phyloP scores from a whole-genome alignment of 805 yeast genomes.

The Candida corydali region DNA sequence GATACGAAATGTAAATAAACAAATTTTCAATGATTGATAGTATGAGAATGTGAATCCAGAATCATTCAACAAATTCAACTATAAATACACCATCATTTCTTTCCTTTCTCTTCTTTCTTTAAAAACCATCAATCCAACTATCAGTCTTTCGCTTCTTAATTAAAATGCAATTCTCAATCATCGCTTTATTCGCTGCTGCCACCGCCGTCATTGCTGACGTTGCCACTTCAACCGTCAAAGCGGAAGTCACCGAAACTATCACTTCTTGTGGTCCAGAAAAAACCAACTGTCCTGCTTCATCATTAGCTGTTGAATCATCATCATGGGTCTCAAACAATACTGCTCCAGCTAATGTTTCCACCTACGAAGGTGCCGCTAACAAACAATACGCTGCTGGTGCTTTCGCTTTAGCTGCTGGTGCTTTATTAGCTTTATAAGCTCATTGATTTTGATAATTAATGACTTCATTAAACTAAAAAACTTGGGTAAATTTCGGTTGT shows the following conservation, averaged over 20 bases:
- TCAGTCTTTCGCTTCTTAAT: conserved; percentile 26
- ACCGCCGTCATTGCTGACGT: conserved; percentile 26
- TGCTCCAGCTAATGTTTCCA: conserved; percentile 28
- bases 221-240: conserved; percentile 27
- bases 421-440: conserved; percentile 57
- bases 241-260: conserved; percentile 33
- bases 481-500: conserved; percentile 1
- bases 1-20: too few relatives aligned
- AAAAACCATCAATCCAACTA: conserved; percentile 22
- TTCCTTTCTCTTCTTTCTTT: conserved; percentile 13
- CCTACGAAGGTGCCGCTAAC: conserved; percentile 37
- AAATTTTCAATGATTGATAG: too few relatives aligned
- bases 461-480: too few relatives aligned
- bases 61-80: too few relatives aligned
- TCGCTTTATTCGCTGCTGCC: conserved; percentile 33
- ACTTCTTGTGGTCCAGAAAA: conserved; percentile 44
- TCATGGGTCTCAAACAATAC: conserved; percentile 14
- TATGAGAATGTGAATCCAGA: too few relatives aligned
- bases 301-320: conserved; percentile 2
- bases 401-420: conserved; percentile 47
- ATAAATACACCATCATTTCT: conserved; percentile 1
- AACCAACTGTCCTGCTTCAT: conserved; percentile 38
- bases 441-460: conserved; percentile 1
- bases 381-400: conserved; percentile 39
- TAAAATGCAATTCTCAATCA: conserved; percentile 40